Evolutionary conservation across 805 yeast genomes (phyloP), one percentile per base, ranked within the genome.

Genomic region (Kodamaea neixiangensis): DNA sequence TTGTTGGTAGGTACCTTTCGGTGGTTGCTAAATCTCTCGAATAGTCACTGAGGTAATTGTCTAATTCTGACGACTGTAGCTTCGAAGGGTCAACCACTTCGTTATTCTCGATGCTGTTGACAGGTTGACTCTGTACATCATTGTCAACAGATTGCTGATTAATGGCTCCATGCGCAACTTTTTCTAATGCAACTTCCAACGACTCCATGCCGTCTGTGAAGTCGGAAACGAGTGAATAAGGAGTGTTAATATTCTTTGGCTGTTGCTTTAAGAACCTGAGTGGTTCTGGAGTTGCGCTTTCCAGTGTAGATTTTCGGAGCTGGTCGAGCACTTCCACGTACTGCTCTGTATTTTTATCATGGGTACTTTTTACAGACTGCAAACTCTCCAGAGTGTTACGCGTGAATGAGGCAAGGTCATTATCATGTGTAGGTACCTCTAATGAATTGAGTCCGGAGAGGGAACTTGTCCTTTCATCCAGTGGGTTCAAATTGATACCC

Each of bases 11-110:
- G 47, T 59, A 64, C 3, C 60, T 52, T 41, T 72, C 71, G 11
- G 71, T 66, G 46, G 62, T 64, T 3, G 62, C 65, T 17, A 75
- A 55, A 56, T 75, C 80, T 11, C 65, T 65, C 0, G 77, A 59
- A 51, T 73, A 76, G 43, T 69, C 67, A 6, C 43, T 31, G 39
- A 51, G 44, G 11, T 39, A 40, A 22, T 22, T 25, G 9, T 37
- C 48, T 11, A 45, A 35, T 21, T 22, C 35, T 5, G 35, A 14
- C 11, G 37, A 19, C 20, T 17, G 31, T 25, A 25, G 10, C 11
- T 25, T 25, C 11, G 31, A 25, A 25, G 31, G 31, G 31, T 25
- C 31, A 10, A 25, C 31, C 7, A 7, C 31, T 25, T 25, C 31
- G 11, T 25, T 25, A 7, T 25, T 25, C 7, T 5, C 10, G 7